A percentile compares a stretch with the other conserved stretches of the same genome.
These are phyloP conservation scores for Pseudopithomyces maydicus DNA, from an alignment of 2,329 filamentous ascomycete genomes.

Conservation along the genomic window DNA sequence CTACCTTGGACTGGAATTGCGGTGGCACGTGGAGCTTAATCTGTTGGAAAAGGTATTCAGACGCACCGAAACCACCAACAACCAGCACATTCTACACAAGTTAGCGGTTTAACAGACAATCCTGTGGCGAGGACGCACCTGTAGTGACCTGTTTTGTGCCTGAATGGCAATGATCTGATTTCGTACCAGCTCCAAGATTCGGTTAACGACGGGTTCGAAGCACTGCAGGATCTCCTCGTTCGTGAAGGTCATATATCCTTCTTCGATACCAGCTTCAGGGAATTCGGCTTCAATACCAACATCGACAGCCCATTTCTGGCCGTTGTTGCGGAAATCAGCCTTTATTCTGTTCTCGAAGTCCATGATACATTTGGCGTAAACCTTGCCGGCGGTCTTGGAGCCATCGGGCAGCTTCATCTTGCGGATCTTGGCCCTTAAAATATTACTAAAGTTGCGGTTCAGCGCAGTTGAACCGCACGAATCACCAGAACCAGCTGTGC, in stretches of 20 bases:
- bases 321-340: slow-evolving; percentile 98
- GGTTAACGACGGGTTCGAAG: slow-evolving; percentile 97
- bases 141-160: slow-evolving; percentile 89
- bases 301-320: slow-evolving; percentile 98
- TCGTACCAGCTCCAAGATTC: slow-evolving; percentile 91
- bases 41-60: slow-evolving; percentile 98
- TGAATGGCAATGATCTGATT: slow-evolving; percentile 99
- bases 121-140: slow-evolving; percentile 58
- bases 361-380: slow-evolving; percentile 99
- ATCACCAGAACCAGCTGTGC: slow-evolving; percentile 94
- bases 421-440: slow-evolving; percentile 93
- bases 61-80: slow-evolving; percentile 96
- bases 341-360: slow-evolving; percentile 99
- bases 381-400: slow-evolving; percentile 95
- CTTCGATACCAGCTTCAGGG: slow-evolving; percentile 95
- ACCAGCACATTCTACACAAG: slow-evolving; percentile 79
- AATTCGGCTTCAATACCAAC: slow-evolving; percentile 98
- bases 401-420: slow-evolving; percentile 99
- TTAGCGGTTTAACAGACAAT: slow-evolving; percentile 27
- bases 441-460: slow-evolving; percentile 98
- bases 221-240: slow-evolving; percentile 99
- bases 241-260: slow-evolving; percentile 99
- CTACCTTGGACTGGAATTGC: slow-evolving; percentile 97
- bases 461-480: slow-evolving; percentile 98
- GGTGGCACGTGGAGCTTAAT: slow-evolving; percentile 98